Evolutionary conservation across 768 basidiomycete genomes (phyloP), one percentile per base, ranked within the genome.

Genomic region (Suillus occidentalis): DNA sequence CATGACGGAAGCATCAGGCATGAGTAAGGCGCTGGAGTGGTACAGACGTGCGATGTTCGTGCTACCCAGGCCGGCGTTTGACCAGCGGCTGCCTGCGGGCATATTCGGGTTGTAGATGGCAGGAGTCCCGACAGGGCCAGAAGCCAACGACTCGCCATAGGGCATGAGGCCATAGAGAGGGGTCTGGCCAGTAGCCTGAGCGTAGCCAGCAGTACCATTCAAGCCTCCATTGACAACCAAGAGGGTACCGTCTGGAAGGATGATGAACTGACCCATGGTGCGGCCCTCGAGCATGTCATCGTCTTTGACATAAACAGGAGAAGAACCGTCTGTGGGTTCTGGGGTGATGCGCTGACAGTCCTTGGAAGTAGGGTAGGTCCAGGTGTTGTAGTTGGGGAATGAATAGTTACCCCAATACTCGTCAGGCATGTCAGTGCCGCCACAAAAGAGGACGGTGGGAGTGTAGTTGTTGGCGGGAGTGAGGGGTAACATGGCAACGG

Each of bases 221-320:
- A 73, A 57, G 18, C 84, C 95, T 64, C 95, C 95, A 73, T 96
- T 96, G 69, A 94, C 77, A 61, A 95, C 83, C 25, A 94, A 81
- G n/a, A 95, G 63, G 40, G 85, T 90, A 8, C 89, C 90, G 56
- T 92, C 87, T 0, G 94, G 88, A 9, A 97, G 88, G 45, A 84
- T 83, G 76, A 96, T 88, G 74, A 97, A 94, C 73, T 94, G 92
- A 12, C 95, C 93, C 95, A 98, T 98, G 34, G 91, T 92, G 22
- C 94, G 85, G 0, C 87, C 85, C 65, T 88, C 82, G 10, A 86
- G 80, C 83, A 95, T 87, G 65, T 86, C 75, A 67, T 96, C 94
- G 65, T 94, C 94, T 69, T 90, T 82, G 7, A 81, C 77, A 72
- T 92, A 94, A 0, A 69, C 76, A 0, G 88, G 82, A 0, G 81